These are phyloP conservation scores for Verbena officinalis DNA, from an alignment of 257 asterid species.

Conservation along the genomic window DNA sequence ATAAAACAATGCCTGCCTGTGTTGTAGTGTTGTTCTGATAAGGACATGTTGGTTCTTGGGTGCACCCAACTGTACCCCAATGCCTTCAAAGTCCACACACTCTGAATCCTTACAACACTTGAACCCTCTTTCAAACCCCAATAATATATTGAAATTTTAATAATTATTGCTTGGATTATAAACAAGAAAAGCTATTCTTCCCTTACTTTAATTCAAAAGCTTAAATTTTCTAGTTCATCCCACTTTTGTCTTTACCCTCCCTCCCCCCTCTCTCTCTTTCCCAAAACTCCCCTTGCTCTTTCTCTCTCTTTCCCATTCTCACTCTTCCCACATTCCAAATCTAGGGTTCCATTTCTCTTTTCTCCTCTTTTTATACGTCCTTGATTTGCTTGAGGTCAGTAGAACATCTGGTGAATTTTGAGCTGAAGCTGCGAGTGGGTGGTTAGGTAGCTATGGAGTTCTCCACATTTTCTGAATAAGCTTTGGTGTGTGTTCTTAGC, in stretches of 20 bases:
- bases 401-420: constrained; percentile 28
- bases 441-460: constrained; percentile 33
- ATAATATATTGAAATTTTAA: background rate
- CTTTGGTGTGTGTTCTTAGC: constrained; percentile 37
- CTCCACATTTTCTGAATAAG: constrained; percentile 48
- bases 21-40: constrained; percentile 33
- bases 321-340: constrained; percentile 52
- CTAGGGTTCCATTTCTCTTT: constrained; percentile 67
- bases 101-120: constrained; percentile 33
- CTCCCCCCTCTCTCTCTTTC: constrained; percentile 54
- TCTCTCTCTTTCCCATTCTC: constrained; percentile 26
- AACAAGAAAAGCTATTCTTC: constrained; percentile 32
- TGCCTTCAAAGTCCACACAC: constrained; percentile 33
- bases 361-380: constrained; percentile 23
- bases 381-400: constrained; percentile 28
- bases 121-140: constrained; percentile 35
- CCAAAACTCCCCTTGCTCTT: constrained; percentile 38
- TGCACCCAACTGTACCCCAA: constrained; percentile 57
- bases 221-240: constrained; percentile 52
- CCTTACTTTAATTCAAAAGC: constrained; percentile 59
- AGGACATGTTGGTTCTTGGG: constrained; percentile 49
- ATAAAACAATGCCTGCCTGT: constrained; percentile 24
- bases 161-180: constrained; percentile 26
- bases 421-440: constrained; percentile 32
- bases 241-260: constrained; percentile 79